Conservation (phyloP, 441 rosid species). For the Flueggea neowawraea region DNA sequence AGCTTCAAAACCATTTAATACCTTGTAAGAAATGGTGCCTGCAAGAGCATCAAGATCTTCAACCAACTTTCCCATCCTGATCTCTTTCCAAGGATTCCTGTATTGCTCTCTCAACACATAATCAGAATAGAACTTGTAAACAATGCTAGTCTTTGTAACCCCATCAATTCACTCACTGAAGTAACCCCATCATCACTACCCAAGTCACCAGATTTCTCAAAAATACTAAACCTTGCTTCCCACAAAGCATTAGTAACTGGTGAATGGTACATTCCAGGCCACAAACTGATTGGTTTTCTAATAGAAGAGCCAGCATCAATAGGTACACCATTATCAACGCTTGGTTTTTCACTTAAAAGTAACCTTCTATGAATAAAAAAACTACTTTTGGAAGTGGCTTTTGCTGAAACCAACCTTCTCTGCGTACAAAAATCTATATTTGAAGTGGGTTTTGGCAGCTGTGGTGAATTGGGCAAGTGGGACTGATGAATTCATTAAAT, state of each 20-base stretch:
- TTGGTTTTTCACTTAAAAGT: no score
- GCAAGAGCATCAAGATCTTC: constrained; percentile 95
- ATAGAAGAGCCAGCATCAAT: no score
- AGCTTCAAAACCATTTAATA: constrained; percentile 1
- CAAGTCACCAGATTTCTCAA: constrained; percentile 37
- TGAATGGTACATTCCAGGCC: constrained; percentile 92
- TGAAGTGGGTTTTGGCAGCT: background rate
- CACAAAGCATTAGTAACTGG: constrained; percentile 77
- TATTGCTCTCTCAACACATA: constrained; percentile 73
- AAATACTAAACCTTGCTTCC: constrained; percentile 70
- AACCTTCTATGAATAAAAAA: no score
- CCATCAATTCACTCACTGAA: constrained; percentile 63
- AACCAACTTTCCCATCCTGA: constrained; percentile 75
- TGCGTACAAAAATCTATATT: background rate
- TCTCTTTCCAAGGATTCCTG: constrained; percentile 86
- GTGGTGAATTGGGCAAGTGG: background rate
- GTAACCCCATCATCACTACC: constrained; percentile 46
- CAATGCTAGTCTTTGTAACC: constrained; percentile 47
- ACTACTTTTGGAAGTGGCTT: no score
- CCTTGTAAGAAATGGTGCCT: constrained; percentile 89
- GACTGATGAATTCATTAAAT: no score
- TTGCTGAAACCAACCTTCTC: no score
- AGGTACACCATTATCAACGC: no score
- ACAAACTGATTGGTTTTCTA: constrained; percentile 67
- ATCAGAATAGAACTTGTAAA: constrained; percentile 65